Conservation (phyloP, 2,329 filamentous ascomycete genomes). For the Kalaharituber pfeilii region DNA sequence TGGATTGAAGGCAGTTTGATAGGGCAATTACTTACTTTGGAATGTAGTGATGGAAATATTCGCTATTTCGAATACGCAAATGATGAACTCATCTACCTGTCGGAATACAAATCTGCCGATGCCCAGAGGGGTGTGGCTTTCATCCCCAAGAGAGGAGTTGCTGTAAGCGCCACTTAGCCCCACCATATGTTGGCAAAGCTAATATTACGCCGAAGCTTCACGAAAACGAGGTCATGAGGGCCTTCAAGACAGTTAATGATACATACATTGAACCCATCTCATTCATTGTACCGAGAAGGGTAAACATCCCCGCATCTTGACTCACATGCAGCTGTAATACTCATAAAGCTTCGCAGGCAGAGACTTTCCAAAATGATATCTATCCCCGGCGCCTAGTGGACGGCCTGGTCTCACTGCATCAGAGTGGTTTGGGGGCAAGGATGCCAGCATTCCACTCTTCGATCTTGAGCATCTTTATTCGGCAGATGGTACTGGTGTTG, state of each 20-base stretch:
- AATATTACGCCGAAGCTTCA: slow-evolving; percentile 45
- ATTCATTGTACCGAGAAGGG: slow-evolving; percentile 85
- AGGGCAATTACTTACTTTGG: slow-evolving; percentile 8
- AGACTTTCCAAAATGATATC: slow-evolving; percentile 86
- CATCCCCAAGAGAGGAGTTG: slow-evolving; percentile 83
- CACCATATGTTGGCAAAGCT: slow-evolving; percentile 10
- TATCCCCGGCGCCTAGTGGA: slow-evolving; percentile 70
- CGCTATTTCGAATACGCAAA: slow-evolving; percentile 98
- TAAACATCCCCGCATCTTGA: slow-evolving; percentile 26
- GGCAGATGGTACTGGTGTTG: slow-evolving; percentile 30
- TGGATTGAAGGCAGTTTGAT: not conserved
- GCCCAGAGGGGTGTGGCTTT: slow-evolving; percentile 91
- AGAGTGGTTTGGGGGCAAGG: slow-evolving; percentile 80
- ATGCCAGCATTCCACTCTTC: slow-evolving; percentile 72
- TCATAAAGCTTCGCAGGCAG: slow-evolving; percentile 2
- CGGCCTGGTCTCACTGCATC: slow-evolving; percentile 63
- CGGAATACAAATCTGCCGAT: slow-evolving; percentile 91
- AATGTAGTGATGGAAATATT: slow-evolving; percentile 81
- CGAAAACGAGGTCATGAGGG: slow-evolving; percentile 89
- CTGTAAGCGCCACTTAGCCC: slow-evolving; percentile 37
- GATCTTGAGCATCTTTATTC: slow-evolving; percentile 77
- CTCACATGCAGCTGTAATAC: not conserved
- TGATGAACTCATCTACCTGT: slow-evolving; percentile 94
- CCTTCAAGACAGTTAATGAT: slow-evolving; percentile 95
- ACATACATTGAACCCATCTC: slow-evolving; percentile 88